Base-by-base conservation (phyloP, 148 eudicot species). In the Dysphania ambrosioides region DNA sequence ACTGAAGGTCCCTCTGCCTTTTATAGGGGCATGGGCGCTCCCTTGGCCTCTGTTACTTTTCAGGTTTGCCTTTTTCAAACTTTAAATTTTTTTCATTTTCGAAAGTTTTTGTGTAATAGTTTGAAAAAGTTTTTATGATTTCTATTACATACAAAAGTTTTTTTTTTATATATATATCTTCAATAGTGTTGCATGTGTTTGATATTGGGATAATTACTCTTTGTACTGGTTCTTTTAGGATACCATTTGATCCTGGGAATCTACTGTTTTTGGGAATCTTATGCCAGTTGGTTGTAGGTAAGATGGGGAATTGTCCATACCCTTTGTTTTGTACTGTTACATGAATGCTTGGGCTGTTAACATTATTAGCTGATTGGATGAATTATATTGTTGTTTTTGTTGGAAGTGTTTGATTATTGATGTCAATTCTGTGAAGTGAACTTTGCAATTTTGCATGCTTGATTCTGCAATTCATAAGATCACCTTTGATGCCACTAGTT, bases 21-120 rank as follows among this genome's bases (percentile, higher is more conserved):
- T 18, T 95, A 83, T 35, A 79, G 94, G 62, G 99, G 99, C 77
- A 95, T 95, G 99, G 87, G 44, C 72, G 97, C 99, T 19, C 99
- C 97, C 2, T 79, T 95, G 24, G 97, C 91, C 24, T 87, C 99
- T 73, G 94, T 95, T 63, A 86, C 97, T 42, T 84, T 95, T 66
- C 99, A 95, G 96, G 99, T 95, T 75, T 9, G 47, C 35, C 59
- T 23, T 8, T n/a, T n/a, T n/a, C n/a, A n/a, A n/a, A 15, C 16
- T n/a, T 27, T 55, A 18, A 1, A 51, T 51, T 18, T 51, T 21
- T 4, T 51, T 51, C 2, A 13, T 35, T 26, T 53, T 31, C 5
- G 4, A 6, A 41, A 12, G 13, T 15, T 21, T 49, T 30, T 35
- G 16, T 72, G 13, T 49, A 1, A 31, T 70, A 4, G 19, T 58